These are phyloP conservation scores for Apium graveolens DNA, from an alignment of 129 eudicot genomes.

Conservation along the genomic window DNA sequence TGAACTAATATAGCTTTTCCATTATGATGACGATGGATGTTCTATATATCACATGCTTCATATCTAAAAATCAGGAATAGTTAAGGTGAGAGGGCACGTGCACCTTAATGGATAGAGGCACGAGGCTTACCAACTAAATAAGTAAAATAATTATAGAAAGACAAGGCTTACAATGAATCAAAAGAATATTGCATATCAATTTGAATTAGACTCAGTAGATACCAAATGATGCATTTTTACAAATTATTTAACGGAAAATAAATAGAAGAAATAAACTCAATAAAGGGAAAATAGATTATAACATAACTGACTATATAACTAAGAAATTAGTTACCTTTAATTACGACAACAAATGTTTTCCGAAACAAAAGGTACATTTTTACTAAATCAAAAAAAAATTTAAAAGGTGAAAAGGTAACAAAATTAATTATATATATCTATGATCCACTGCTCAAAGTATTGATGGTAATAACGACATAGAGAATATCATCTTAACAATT, in stretches of 20 bases:
- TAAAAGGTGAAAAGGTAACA: background rate
- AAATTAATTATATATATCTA: background rate
- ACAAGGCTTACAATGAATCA: background rate
- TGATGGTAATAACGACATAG: background rate
- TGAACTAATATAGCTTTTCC: background rate
- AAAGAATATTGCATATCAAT: background rate
- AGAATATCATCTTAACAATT: background rate
- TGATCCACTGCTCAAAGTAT: background rate
- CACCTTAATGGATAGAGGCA: background rate
- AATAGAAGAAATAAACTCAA: background rate
- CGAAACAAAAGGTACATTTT: background rate
- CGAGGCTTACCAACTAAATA: background rate
- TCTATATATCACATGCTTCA: background rate
- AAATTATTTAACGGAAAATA: background rate
- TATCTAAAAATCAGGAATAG: background rate
- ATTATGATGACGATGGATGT: background rate
- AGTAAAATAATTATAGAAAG: no score
- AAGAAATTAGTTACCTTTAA: background rate
- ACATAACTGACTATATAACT: background rate
- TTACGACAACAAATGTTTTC: background rate
- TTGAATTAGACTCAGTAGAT: background rate
- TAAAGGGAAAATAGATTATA: background rate
- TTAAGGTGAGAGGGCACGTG: background rate
- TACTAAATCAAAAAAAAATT: background rate
- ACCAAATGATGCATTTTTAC: background rate